Evolutionary conservation across 768 basidiomycete genomes (phyloP).

Genomic region (Gloeopeniophorella convolvens): DNA sequence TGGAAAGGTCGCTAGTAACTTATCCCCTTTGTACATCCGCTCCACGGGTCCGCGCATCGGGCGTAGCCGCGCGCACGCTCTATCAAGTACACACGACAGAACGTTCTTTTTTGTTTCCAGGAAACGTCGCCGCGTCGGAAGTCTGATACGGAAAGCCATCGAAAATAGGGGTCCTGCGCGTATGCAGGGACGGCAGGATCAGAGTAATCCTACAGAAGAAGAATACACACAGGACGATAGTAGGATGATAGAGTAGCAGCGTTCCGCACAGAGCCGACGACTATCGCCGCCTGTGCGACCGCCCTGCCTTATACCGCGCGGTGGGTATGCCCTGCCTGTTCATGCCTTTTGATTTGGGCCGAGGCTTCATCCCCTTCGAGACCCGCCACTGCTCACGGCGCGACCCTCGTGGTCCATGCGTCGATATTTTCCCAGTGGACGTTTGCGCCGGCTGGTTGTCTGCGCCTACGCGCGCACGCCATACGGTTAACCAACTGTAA

Average conservation of each 20-base stretch:
- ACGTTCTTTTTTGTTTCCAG: neutral
- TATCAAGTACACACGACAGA: neutral
- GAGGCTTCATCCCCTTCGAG: constrained; percentile 64
- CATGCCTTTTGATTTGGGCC: constrained; percentile 46
- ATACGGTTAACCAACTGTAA: neutral
- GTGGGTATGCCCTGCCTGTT: constrained; percentile 62
- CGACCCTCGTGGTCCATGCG: constrained; percentile 73
- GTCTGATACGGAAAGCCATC: constrained; percentile 6
- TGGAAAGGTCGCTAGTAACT: constrained; percentile 1
- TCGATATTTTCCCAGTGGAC: constrained; percentile 49
- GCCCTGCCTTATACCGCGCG: constrained; percentile 60
- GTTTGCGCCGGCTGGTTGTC: constrained; percentile 33
- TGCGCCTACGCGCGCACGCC: constrained; percentile 46
- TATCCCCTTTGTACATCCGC: constrained; percentile 1
- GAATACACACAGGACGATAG: neutral
- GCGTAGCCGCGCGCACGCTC: constrained; percentile 1
- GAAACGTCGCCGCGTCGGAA: constrained; percentile 32
- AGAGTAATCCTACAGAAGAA: neutral
- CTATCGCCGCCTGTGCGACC: constrained; percentile 66
- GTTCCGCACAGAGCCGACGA: neutral
- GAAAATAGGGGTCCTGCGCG: constrained; percentile 4
- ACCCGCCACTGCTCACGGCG: constrained; percentile 77
- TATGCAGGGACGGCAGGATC: constrained; percentile 1
- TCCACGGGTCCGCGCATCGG: neutral
- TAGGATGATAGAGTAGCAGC: neutral